phyloP scores from a whole-genome alignment of 768 basidiomycete species.

The Leccinum disarticulatum region DNA sequence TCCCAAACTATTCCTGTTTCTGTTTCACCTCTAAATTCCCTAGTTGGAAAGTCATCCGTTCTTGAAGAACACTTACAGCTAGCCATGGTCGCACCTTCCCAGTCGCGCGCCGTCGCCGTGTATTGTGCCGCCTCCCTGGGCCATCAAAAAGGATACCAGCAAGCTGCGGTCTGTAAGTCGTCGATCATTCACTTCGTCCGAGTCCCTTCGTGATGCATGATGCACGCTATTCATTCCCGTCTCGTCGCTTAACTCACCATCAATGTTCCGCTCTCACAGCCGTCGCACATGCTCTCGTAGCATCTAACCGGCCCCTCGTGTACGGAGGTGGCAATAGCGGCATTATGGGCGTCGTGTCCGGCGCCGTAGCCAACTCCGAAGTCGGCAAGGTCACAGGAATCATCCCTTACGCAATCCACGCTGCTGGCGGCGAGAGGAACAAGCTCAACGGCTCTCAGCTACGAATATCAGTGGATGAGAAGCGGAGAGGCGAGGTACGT shows the following conservation, averaged over 20 bases:
- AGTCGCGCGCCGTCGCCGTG: conserved; percentile 59
- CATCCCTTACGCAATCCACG: conserved; percentile 73
- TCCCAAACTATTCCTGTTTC: neutral
- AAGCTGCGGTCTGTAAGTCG: conserved; percentile 69
- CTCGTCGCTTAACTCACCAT: conserved; percentile 7
- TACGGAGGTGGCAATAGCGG: conserved; percentile 87
- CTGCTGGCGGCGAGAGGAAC: conserved; percentile 60
- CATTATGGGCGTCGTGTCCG: conserved; percentile 83
- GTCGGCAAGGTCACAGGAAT: conserved; percentile 79
- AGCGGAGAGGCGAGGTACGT: conserved; percentile 37
- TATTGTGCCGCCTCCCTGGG: conserved; percentile 83
- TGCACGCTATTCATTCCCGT: neutral
- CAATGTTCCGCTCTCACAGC: conserved; percentile 42
- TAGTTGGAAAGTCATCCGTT: neutral
- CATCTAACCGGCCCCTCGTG: conserved; percentile 59
- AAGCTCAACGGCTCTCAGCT: conserved; percentile 35
- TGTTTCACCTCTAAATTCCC: neutral
- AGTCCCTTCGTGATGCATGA: neutral
- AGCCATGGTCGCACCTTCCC: conserved; percentile 32
- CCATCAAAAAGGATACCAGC: conserved; percentile 53
- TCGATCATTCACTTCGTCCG: neutral
- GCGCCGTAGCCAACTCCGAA: conserved; percentile 51
- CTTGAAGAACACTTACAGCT: conserved; percentile 14
- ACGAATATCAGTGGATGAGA: conserved; percentile 27
- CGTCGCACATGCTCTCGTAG: conserved; percentile 70